These are phyloP conservation scores for Rhizopus stolonifer DNA, from an alignment of 371 early-diverging fungal genomes.

Conservation along the genomic window DNA sequence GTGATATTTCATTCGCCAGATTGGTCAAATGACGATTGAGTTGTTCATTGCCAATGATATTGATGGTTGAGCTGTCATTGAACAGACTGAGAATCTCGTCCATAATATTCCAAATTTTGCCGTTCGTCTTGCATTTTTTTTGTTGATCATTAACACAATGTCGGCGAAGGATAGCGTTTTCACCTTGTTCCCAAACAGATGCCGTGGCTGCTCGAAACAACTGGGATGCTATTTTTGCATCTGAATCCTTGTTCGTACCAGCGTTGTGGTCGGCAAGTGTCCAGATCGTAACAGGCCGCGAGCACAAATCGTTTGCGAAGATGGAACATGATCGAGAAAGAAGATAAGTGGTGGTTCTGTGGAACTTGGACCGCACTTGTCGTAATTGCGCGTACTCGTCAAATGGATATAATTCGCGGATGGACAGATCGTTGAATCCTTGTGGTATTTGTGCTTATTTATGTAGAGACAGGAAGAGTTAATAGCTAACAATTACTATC, in stretches of 20 bases:
- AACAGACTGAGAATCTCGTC: neutral
- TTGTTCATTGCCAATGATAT: neutral
- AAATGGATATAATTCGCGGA: conserved; percentile 17
- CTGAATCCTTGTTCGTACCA: conserved; percentile 2
- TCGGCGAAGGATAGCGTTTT: neutral
- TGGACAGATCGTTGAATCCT: conserved; percentile 18
- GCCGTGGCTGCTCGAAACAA: conserved; percentile 2
- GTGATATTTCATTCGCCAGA: neutral
- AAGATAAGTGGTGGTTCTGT: conserved; percentile 11
- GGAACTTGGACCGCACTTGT: conserved; percentile 15
- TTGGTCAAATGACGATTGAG: conserved; percentile 1
- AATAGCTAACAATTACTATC: no score
- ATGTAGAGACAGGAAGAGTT: no score
- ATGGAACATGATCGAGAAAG: conserved; percentile 3
- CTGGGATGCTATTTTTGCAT: conserved; percentile 2
- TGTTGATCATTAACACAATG: conserved; percentile 1
- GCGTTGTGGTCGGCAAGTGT: conserved; percentile 6
- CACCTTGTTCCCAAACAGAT: conserved; percentile 1
- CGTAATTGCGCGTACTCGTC: conserved; percentile 16
- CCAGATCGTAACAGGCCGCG: conserved; percentile 11
- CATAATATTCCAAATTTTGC: neutral
- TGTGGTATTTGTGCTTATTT: no score
- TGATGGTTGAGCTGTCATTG: neutral
- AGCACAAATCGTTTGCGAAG: conserved; percentile 10
- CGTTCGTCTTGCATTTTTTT: neutral